Evolutionary conservation across 2,329 filamentous ascomycete genomes (phyloP), one percentile per base, ranked within the genome.

Genomic region (Colletotrichum sp.): DNA sequence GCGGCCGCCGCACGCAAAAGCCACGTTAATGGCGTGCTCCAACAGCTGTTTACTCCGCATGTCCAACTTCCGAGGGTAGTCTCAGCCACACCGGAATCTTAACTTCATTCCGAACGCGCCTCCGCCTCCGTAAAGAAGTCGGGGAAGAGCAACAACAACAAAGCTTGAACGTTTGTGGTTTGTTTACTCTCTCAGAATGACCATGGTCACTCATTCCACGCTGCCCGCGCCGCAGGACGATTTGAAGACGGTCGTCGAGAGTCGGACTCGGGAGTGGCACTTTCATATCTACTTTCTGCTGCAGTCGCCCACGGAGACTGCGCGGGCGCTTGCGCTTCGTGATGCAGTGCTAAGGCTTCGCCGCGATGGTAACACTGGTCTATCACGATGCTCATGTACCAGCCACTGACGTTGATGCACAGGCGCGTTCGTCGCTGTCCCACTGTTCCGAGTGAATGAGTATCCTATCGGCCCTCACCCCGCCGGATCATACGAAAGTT

Each of bases 241-340:
- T 66, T 70, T 82, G 8, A 79, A 82, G 62, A 81, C 80, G 6
- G 81, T 82, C 3, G 81, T 82, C 18, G 79, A 81, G 56, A 71
- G 64, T 21, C 80, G 81, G 18, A 81, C 78, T 12, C 78, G 81
- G 30, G 81, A 82, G 71, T 83, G 82, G 82, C 82, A 83, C 69
- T 83, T 83, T 70, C 82, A 83, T 60, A 83, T 83, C 18, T 83
- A 83, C 38, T 83, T 83, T 71, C 56, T 83, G 28, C 73, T 82
- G 3, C 82, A 83, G 66, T 83, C 82, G 30, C 78, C 81, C 2
- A 71, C 78, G 9, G 81, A 83, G 71, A 83, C 79, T 2, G 80
- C 82, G 2, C 81, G 81, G 3, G 82, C 82, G 12, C 80, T 83
- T 10, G 81, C 81, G 8, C 80, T 83, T 24, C 82, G 82, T 12